phyloP scores from a whole-genome alignment of 2,329 filamentous ascomycete genomes.

The Coniochaeta sp. region DNA sequence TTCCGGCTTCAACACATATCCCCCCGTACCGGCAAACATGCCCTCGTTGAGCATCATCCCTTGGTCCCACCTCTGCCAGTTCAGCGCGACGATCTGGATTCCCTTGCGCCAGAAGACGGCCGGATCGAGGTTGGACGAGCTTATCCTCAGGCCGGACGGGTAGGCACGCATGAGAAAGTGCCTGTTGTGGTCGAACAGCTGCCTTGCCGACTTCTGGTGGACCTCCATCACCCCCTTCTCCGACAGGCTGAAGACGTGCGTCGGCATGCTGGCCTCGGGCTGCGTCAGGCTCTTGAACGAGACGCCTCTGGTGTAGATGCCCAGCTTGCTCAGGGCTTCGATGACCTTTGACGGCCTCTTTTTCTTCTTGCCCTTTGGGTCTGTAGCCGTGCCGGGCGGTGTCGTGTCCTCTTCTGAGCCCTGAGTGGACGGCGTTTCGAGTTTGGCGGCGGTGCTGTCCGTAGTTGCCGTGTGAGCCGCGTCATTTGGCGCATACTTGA shows the following conservation, averaged over 20 bases:
- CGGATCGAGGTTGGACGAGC: constrained; percentile 82
- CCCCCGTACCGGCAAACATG: constrained; percentile 79
- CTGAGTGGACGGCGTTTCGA: constrained; percentile 17
- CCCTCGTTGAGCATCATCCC: constrained; percentile 95
- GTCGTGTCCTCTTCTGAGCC: constrained; percentile 22
- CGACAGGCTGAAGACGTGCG: constrained; percentile 62
- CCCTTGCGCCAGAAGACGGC: constrained; percentile 80
- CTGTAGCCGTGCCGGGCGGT: constrained; percentile 15
- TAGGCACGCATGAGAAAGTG: constrained; percentile 81
- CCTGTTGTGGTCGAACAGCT: constrained; percentile 74
- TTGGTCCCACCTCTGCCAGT: constrained; percentile 87
- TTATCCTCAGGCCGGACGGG: constrained; percentile 72
- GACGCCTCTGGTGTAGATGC: constrained; percentile 76
- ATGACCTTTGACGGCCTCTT: constrained; percentile 59
- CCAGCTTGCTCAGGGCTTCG: constrained; percentile 64
- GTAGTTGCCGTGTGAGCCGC: constrained; percentile 16
- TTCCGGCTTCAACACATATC: constrained; percentile 78
- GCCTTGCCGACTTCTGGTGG: constrained; percentile 37
- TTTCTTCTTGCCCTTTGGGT: constrained; percentile 14
- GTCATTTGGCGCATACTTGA: constrained; percentile 53
- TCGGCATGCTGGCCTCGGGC: constrained; percentile 58
- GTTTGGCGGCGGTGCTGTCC: constrained; percentile 18
- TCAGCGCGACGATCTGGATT: constrained; percentile 84
- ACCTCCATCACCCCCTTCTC: constrained; percentile 57
- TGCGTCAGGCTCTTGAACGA: constrained; percentile 74